Conservation (phyloP, 306 rosid species). For the Acacia melanoxylon region DNA sequence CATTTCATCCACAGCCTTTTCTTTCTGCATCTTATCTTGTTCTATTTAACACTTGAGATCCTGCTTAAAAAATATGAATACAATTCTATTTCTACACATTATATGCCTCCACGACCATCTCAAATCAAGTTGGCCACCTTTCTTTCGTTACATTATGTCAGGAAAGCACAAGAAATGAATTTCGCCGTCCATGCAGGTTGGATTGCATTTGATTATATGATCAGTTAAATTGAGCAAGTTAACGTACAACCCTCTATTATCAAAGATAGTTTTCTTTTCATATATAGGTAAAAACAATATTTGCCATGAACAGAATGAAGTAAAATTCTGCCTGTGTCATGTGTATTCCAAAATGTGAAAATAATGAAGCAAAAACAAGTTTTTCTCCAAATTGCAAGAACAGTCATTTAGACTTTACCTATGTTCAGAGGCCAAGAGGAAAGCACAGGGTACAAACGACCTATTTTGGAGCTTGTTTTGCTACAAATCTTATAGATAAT, state of each 20-base stretch:
- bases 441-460: neutral
- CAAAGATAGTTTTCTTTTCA: neutral
- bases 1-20: neutral
- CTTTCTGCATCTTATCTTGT: neutral
- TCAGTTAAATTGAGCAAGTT: constrained; percentile 7
- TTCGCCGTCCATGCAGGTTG: neutral
- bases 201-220: constrained; percentile 15
- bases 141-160: constrained; percentile 12
- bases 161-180: constrained; percentile 22
- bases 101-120: neutral
- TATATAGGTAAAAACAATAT: neutral
- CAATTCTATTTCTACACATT: neutral
- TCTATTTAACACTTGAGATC: neutral
- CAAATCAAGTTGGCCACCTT: neutral
- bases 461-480: neutral
- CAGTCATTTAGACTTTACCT: constrained; percentile 51
- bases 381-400: constrained; percentile 18
- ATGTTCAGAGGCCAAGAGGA: constrained; percentile 40
- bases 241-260: constrained; percentile 2
- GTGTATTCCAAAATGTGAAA: neutral
- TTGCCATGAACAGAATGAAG: constrained; percentile 17
- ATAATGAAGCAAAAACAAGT: neutral
- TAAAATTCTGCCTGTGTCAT: constrained; percentile 11
- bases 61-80: neutral
- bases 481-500: neutral